Base-by-base conservation (phyloP, 164 flowering plant genomes). In the Vitis rupestris region DNA sequence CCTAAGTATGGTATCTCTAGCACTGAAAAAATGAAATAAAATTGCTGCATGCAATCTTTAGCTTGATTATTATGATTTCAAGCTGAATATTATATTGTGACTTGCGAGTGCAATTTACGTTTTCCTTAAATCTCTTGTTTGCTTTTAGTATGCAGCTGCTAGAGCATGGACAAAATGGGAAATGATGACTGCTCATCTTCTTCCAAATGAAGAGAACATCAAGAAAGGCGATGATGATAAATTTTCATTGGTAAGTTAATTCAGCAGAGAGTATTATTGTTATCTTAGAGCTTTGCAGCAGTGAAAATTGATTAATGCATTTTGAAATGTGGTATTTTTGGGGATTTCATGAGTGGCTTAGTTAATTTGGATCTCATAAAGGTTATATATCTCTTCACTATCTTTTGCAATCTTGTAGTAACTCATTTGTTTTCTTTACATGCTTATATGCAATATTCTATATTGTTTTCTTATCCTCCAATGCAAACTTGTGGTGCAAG, bases 81-180 rank as follows among this genome's bases (percentile, higher is more conserved):
- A 11, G 50, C 47, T 37, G 53, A 23, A 23, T 16, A 50, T 9
- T 9, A 19, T 19, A 14, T 11, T 14, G 48, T 47, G 16, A 44
- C 44, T 31, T 31, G 44, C 4, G 44, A 31, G 44, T 31, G 37
- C 31, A 48, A 23, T 13, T 44, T 49, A 2, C 6, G 9, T 31
- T 50, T 69, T 50, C 9, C 62, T 60, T 68, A 27, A 37, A 11
- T 77, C 1, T 61, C 44, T 16, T 48, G 11, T 56, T 57, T 59
- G 51, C 53, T 72, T 7, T 49, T 82, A 91, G 99, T 84, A 80
- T 82, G 88, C 81, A 75, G 99, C 98, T 77, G 97, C 99, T 52
- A 91, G 87, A 81, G 84, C 88, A 59, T 95, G 99, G 99, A 95
- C 99, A 54, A 91, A 78, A 76, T 95, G 99, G 99, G 99, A 95